Evolutionary conservation across 1,284 basidiomycete species (phyloP).

Genomic region (Cystobasidium slooffiae): DNA sequence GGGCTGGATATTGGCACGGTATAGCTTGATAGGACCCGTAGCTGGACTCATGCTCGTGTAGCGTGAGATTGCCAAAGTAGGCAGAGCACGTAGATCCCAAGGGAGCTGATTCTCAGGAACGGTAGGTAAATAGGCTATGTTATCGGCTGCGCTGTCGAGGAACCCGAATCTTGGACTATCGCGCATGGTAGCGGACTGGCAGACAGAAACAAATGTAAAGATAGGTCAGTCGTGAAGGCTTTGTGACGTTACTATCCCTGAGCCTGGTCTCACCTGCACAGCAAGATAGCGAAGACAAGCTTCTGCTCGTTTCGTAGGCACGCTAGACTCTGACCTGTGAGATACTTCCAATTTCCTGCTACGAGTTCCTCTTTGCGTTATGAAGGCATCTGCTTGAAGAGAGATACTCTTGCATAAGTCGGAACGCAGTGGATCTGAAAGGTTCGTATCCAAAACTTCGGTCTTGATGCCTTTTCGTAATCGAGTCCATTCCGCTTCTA

Average conservation of each 20-base stretch:
- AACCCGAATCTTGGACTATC: conserved; percentile 5
- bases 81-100: neutral
- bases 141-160: neutral
- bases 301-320: neutral
- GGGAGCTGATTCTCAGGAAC: neutral
- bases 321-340: neutral
- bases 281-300: neutral
- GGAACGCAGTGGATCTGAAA: conserved; percentile 1
- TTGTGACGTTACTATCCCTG: no score
- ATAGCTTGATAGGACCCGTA: neutral
- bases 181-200: neutral
- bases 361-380: neutral
- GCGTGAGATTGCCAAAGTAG: neutral
- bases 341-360: neutral
- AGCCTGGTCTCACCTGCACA: neutral
- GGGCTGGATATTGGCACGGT: neutral
- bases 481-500: conserved; percentile 4
- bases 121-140: neutral
- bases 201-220: neutral
- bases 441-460: neutral
- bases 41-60: neutral
- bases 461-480: conserved; percentile 1
- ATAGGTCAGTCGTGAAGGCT: no score
- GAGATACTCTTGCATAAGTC: conserved; percentile 15
- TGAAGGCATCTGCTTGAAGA: neutral